Evolutionary conservation across 257 asterid genomes (phyloP), one percentile per base, ranked within the genome.

Genomic region (Fraxinus cuspidata): DNA sequence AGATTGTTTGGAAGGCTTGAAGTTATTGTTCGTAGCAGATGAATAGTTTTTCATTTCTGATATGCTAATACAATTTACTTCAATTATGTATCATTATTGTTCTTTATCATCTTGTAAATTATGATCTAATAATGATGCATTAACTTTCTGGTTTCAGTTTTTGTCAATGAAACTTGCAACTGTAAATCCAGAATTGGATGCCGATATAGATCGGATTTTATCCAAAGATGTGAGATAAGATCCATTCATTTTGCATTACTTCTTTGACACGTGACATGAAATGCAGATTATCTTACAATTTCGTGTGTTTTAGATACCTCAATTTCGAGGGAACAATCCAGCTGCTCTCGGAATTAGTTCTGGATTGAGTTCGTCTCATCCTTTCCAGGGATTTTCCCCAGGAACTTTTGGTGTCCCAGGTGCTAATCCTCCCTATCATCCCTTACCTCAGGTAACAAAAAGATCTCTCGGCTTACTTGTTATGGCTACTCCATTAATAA

Each of bases 111-210:
- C 51, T 42, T 42, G 51, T 42, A 42, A 18, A 19, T 11, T 73
- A 71, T 72, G 7, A 31, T 67, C 21, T 74, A 58, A 80, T 42
- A 35, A 60, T 68, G 63, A 74, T 44, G 77, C 35, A 15, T 77
- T 65, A 64, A 6, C 71, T 31, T 70, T 79, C 34, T 79, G 29
- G 72, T 72, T 87, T 81, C 90, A 94, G 97, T 94, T 94, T 72
- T 82, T 94, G 83, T 94, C 97, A 9, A 92, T 94, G 98, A 94
- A 94, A 86, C 93, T 94, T 5, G 94, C 97, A 21, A 89, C 96
- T 3, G 97, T 92, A 70, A 92, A 94, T 83, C 96, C 98, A 11
- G 97, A 88, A 81, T 80, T 88, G 79, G 92, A 88, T 64, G 63
- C 89, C 5, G 96, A 92, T 72, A 78, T 92, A 25, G 97, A 92